phyloP scores from a whole-genome alignment of 1,284 basidiomycete genomes.

The Cystodermella granulosa region DNA sequence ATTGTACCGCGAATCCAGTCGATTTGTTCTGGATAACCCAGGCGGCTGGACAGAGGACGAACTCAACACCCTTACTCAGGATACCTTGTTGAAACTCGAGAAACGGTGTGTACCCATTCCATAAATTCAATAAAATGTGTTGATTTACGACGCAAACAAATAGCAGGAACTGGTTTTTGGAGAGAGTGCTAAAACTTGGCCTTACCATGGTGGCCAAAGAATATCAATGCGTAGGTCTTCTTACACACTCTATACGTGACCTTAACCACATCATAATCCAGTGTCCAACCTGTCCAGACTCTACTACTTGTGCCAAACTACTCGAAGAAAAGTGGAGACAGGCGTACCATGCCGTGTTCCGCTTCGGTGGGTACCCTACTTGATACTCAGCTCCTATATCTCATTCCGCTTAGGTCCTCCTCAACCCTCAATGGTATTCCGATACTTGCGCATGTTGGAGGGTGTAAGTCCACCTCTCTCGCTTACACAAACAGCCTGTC shows the following conservation, averaged over 20 bases:
- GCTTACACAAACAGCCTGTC: conserved; percentile 79
- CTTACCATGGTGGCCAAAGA: conserved; percentile 82
- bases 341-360: conserved; percentile 80
- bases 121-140: conserved; percentile 5
- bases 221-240: conserved; percentile 70
- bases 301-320: conserved; percentile 72
- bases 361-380: conserved; percentile 59
- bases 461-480: conserved; percentile 76
- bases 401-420: conserved; percentile 57
- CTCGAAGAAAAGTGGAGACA: conserved; percentile 91
- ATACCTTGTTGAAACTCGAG: conserved; percentile 81
- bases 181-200: conserved; percentile 87
- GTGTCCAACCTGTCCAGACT: conserved; percentile 82
- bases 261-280: conserved; percentile 27
- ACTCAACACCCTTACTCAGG: conserved; percentile 69
- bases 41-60: conserved; percentile 81
- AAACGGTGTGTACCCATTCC: conserved; percentile 54
- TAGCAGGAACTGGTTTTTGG: conserved; percentile 88
- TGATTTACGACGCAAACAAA: not conserved
- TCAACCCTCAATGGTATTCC: conserved; percentile 86
- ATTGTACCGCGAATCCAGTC: conserved; percentile 80
- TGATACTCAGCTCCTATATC: conserved; percentile 11
- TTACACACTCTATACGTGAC: conserved; percentile 9
- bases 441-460: conserved; percentile 76
- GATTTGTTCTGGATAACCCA: conserved; percentile 87